Percentiles rank a stretch among this genome's conserved stretches.
Conservation (phyloP, 352 stramenopile species). For the Phytopythium sindhum region DNA sequence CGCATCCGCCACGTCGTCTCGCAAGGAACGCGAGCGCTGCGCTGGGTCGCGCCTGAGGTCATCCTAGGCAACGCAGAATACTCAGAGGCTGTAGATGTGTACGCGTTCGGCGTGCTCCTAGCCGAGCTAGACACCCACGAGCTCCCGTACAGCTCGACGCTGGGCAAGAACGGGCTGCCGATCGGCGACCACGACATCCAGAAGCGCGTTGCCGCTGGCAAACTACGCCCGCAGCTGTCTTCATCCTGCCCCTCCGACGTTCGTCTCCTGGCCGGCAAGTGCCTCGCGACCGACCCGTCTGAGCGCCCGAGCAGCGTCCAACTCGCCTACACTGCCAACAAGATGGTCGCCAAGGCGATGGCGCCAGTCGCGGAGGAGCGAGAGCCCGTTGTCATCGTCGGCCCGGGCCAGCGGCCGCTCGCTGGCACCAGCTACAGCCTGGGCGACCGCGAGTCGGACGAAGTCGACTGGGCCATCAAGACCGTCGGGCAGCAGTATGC, state of each 20-base stretch:
- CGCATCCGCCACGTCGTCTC: constrained; percentile 18
- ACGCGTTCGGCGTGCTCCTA: constrained; percentile 20
- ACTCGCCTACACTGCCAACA: constrained; percentile 15
- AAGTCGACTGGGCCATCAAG: constrained; percentile 5
- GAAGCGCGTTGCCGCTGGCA: constrained; percentile 24
- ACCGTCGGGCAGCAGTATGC: constrained; percentile 2
- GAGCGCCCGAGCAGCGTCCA: constrained; percentile 26
- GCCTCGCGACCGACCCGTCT: constrained; percentile 26
- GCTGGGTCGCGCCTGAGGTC: constrained; percentile 21
- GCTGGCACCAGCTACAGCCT: not conserved
- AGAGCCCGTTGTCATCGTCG: not conserved
- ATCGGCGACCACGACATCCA: constrained; percentile 21
- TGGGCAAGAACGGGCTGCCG: constrained; percentile 3
- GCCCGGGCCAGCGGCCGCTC: not conserved
- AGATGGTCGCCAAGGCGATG: constrained; percentile 9
- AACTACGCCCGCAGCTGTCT: constrained; percentile 27
- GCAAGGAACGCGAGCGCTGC: constrained; percentile 9
- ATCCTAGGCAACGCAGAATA: constrained; percentile 17
- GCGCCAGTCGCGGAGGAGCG: not conserved
- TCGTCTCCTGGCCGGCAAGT: constrained; percentile 21
- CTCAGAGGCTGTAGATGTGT: constrained; percentile 19
- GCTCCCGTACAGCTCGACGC: constrained; percentile 15
- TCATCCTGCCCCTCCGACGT: constrained; percentile 24
- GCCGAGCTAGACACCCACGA: constrained; percentile 22
- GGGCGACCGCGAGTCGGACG: not conserved